Evolutionary conservation across 257 asterid genomes (phyloP), one percentile per base, ranked within the genome.

Genomic region (Cinchona pubescens): DNA sequence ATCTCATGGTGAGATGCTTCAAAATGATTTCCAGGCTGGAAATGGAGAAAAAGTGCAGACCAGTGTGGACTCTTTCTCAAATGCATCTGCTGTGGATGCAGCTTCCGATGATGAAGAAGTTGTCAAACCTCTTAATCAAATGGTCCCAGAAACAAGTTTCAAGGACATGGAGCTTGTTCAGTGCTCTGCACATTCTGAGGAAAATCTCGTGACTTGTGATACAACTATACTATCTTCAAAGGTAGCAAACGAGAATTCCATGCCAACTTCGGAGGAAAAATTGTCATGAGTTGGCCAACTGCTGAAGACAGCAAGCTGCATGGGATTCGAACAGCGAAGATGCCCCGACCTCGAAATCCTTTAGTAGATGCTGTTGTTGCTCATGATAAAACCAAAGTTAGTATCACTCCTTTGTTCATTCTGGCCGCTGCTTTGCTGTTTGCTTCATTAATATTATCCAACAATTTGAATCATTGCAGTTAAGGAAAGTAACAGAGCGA

Each of bases 381-480:
- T 55, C 94, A 82, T 79, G 97, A 93, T 78, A 88, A 91, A 85
- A 89, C 86, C 95, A 91, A 89, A 82, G 98, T 91, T 86, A 79
- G 90, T 84, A 76, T 71, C 56, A 29, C 25, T 67, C 16, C 55
- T 49, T 21, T 69, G 34, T 56, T 62, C 21, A 59, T 58, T 60
- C 70, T 37, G 40, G 3, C 51, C 19, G 7, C 69, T 66, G 25
- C 23, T 14, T n/a, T 14, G 43, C 29, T 38, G 62, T 71, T 73
- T 23, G 65, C 46, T 76, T 76, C 72, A 71, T 66, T 51, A 21
- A 59, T 68, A 64, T 34, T 46, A 40, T 71, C 75, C 85, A 79
- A 80, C 68, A 66, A 74, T 85, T 76, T 72, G 42, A 70, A 75
- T 76, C 67, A 32, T 82, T 92, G 88, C 96, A 94, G 98, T 81